phyloP scores from a whole-genome alignment of 495 filamentous ascomycete species.

The Penicillium goetzii region DNA sequence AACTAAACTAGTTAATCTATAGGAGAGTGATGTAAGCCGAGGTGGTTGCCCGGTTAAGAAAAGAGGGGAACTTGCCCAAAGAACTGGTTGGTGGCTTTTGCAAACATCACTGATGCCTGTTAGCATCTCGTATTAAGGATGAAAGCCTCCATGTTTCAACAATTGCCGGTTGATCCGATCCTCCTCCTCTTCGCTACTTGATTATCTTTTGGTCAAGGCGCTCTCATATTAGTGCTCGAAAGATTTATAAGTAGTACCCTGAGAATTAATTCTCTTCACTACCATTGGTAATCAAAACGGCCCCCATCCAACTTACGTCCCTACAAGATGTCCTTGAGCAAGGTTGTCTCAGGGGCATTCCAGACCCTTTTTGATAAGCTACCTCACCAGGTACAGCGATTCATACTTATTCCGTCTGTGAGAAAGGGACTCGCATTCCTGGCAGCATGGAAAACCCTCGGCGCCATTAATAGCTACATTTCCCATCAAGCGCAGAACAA shows the following conservation, averaged over 20 bases:
- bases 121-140: background rate
- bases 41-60: background rate
- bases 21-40: background rate
- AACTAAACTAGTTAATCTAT: background rate
- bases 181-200: background rate
- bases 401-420: background rate
- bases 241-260: background rate
- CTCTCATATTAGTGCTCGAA: background rate
- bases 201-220: background rate
- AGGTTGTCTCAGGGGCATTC: background rate
- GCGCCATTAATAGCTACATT: conserved; percentile 8
- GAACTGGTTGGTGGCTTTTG: background rate
- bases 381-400: background rate
- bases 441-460: background rate
- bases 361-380: background rate
- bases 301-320: no score
- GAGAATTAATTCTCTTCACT: background rate
- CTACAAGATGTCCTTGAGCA: background rate
- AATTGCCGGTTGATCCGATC: background rate
- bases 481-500: conserved; percentile 11
- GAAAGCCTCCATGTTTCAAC: background rate
- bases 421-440: conserved; percentile 4
- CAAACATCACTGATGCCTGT: background rate
- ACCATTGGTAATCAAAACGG: background rate
- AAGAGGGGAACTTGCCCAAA: background rate